These are phyloP conservation scores for Tagetes erecta DNA, from an alignment of 129 eudicot species.

Conservation along the genomic window DNA sequence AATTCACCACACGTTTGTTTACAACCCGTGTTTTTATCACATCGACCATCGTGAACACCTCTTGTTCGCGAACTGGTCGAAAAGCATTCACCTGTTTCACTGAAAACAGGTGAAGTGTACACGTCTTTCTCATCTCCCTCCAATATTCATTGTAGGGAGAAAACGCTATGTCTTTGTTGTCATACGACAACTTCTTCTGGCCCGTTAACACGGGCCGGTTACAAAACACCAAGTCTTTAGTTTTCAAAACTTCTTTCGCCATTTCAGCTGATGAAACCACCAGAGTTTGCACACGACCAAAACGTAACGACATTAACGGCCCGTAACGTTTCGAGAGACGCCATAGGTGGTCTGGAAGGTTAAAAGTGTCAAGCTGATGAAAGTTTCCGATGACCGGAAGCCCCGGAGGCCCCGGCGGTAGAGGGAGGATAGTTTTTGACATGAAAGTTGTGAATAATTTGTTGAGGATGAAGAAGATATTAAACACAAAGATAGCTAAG, in stretches of 20 bases:
- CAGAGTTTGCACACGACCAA: slow-evolving; percentile 33
- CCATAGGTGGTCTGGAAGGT: slow-evolving; percentile 29
- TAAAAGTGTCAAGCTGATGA: slow-evolving; percentile 26
- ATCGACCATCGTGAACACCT: slow-evolving; percentile 34
- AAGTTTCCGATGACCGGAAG: slow-evolving; percentile 55
- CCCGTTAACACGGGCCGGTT: slow-evolving; percentile 32
- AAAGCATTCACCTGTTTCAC: slow-evolving; percentile 36
- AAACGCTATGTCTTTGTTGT: slow-evolving; percentile 32
- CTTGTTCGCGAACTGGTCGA: slow-evolving; percentile 39
- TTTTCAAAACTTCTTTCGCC: slow-evolving; percentile 48
- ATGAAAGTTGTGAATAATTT: background rate
- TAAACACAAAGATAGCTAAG: slow-evolving; percentile 1
- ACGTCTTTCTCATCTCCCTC: slow-evolving; percentile 38
- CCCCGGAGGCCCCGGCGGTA: slow-evolving; percentile 52
- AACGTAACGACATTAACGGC: slow-evolving; percentile 43
- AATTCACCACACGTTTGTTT: slow-evolving; percentile 9
- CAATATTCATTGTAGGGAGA: slow-evolving; percentile 43
- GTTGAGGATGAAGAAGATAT: slow-evolving; percentile 1
- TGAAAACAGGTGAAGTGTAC: slow-evolving; percentile 42
- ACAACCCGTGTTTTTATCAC: background rate
- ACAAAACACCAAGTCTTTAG: slow-evolving; percentile 38
- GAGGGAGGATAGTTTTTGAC: background rate
- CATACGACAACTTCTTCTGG: slow-evolving; percentile 25
- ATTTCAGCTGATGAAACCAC: slow-evolving; percentile 40
- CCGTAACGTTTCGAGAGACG: slow-evolving; percentile 42